Evolutionary conservation across 768 basidiomycete genomes (phyloP), one percentile per base, ranked within the genome.

Genomic region (Lyophyllum atratum): DNA sequence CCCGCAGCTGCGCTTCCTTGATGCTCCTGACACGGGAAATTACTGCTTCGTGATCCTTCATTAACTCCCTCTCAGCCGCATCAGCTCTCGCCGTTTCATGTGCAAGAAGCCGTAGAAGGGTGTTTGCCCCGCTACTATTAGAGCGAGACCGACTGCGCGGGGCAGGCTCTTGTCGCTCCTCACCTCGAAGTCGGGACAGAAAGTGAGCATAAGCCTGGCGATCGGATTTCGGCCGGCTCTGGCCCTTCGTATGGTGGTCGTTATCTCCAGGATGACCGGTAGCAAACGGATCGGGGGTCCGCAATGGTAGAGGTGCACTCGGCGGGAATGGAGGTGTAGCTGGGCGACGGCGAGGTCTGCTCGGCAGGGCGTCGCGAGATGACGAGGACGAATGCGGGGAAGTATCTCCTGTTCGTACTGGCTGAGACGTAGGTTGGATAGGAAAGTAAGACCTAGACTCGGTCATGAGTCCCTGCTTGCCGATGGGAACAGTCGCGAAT

Each of bases 71-170:
- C 46, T 80, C 77, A 1, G 75, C 71, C 8, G 73, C 68, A 53
- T 78, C 71, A 7, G 77, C 76, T 42, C 77, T 69, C 22, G 70
- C 67, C 4, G 74, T 76, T 60, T 78, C 76, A 24, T 67, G 66
- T 1, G 67, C 50, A 1, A 77, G 65, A 6, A 65, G 52, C n/a
- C 55, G 59, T 17, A 62, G 26, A 53, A 60, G 12, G 10, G 59
- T 43, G 6, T 40, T 44, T 1, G 51, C 22, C 40, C 54, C 50
- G n/a, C 33, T 54, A n/a, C 40, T 54, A 15, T 42, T 53, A 28
- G 54, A 53, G 26, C 48, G 58, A 40, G 57, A 57, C n/a, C 47
- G 52, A 12, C 52, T 45, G 3, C 39, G 43, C 4, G 49, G 50
- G 12, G 12, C 4, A n/a, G 46, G 21, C 19, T 61, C 52, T 19